Conservation (phyloP, 2,329 filamentous ascomycete species). For the Colletotrichum plurivorum region DNA sequence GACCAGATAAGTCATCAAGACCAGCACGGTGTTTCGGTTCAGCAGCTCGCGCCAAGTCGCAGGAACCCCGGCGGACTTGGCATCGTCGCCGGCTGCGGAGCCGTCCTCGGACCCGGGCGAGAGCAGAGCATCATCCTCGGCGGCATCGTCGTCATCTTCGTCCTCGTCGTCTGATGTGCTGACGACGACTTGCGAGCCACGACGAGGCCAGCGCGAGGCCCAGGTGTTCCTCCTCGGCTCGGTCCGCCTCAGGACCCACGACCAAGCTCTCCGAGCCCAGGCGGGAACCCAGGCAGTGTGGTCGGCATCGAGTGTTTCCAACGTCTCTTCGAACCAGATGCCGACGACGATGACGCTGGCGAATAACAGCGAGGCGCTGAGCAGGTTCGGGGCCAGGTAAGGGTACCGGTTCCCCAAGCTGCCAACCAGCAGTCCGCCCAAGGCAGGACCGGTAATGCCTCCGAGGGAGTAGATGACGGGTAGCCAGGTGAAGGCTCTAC, state of each 20-base stretch:
- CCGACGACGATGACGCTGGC: slow-evolving; percentile 80
- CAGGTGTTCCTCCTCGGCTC: slow-evolving; percentile 51
- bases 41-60: slow-evolving; percentile 70
- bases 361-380: slow-evolving; percentile 80
- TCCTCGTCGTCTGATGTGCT: slow-evolving; percentile 45
- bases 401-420: slow-evolving; percentile 76
- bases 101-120: slow-evolving; percentile 52
- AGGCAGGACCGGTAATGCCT: slow-evolving; percentile 89
- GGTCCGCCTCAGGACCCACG: slow-evolving; percentile 45
- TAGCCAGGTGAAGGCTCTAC: slow-evolving; percentile 91
- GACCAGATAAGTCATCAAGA: slow-evolving; percentile 89
- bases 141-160: slow-evolving; percentile 31
- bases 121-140: slow-evolving; percentile 45
- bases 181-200: slow-evolving; percentile 38
- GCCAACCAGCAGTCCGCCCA: slow-evolving; percentile 88
- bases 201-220: slow-evolving; percentile 56
- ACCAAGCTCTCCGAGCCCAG: slow-evolving; percentile 51
- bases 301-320: slow-evolving; percentile 65
- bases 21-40: slow-evolving; percentile 84
- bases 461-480: slow-evolving; percentile 97
- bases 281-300: slow-evolving; percentile 48
- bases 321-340: slow-evolving; percentile 89
- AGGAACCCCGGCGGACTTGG: slow-evolving; percentile 67
- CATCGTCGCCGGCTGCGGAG: slow-evolving; percentile 63
- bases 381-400: slow-evolving; percentile 87